Conservation (phyloP, 139 green algal genomes). For the Nannochloris sp. region DNA sequence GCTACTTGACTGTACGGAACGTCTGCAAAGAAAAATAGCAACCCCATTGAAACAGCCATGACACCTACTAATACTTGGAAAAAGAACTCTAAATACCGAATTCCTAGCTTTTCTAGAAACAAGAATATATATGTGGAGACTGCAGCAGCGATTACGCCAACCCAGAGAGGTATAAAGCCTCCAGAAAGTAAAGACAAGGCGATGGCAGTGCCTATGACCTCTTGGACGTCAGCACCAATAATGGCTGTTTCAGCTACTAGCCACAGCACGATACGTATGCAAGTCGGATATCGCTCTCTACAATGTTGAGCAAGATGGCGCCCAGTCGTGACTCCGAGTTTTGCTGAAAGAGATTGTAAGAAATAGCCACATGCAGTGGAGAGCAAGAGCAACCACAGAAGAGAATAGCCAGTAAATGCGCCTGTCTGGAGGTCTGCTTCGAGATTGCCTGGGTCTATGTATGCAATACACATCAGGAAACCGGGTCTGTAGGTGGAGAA, state of each 20-base stretch:
- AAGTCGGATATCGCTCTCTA: conserved; percentile 30
- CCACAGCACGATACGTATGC: conserved; percentile 55
- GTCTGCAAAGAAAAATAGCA: conserved; percentile 18
- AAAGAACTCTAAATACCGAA: conserved; percentile 23
- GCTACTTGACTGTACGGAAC: conserved; percentile 21
- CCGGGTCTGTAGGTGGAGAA: conserved; percentile 3
- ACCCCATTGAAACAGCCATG: conserved; percentile 12
- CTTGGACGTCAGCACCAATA: conserved; percentile 71
- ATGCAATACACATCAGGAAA: conserved; percentile 36
- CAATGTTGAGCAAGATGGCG: conserved; percentile 29
- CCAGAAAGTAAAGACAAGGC: conserved; percentile 64
- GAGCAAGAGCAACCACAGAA: conserved; percentile 35
- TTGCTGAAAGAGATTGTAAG: conserved; percentile 26
- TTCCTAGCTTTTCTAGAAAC: conserved; percentile 32
- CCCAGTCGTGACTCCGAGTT: conserved; percentile 30
- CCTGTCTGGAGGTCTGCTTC: conserved; percentile 41
- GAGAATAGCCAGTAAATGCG: conserved; percentile 24
- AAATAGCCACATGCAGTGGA: conserved; percentile 14
- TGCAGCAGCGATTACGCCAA: conserved; percentile 12
- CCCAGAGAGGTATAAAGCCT: conserved; percentile 61
- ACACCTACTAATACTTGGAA: conserved; percentile 25
- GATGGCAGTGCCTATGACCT: conserved; percentile 75
- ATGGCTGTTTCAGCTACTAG: conserved; percentile 82
- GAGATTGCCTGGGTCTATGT: conserved; percentile 39
- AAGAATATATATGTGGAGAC: conserved; percentile 30